A percentile compares a stretch with the other conserved stretches of the same genome.
phyloP scores from a whole-genome alignment of 2,329 filamentous ascomycete species.

The Nemania sp. region DNA sequence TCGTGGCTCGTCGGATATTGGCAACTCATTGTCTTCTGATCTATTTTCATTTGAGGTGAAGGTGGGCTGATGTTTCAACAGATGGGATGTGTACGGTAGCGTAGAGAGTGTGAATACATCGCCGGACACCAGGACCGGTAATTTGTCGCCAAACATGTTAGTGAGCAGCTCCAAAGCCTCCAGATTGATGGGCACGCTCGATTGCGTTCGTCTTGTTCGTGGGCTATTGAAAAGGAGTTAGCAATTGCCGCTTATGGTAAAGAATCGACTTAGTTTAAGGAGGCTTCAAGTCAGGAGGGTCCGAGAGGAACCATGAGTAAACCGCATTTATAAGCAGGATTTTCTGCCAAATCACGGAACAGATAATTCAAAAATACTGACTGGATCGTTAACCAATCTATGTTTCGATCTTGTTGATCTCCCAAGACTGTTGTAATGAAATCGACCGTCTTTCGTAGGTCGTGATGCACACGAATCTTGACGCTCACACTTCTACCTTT shows the following conservation, averaged over 20 bases:
- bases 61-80: conserved; percentile 34
- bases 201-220: conserved; percentile 63
- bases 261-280: no score
- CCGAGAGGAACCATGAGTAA: no score
- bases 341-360: no score
- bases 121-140: conserved; percentile 70
- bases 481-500: conserved; percentile 64
- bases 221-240: no score
- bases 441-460: conserved; percentile 62
- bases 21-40: neutral
- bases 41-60: conserved; percentile 23
- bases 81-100: conserved; percentile 49
- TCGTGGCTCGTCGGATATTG: conserved; percentile 22
- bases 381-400: conserved; percentile 74
- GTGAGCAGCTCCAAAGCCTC: conserved; percentile 62
- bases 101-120: conserved; percentile 64
- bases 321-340: no score
- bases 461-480: conserved; percentile 70
- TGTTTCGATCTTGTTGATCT: conserved; percentile 51
- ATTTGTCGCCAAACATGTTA: conserved; percentile 52
- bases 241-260: no score
- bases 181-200: conserved; percentile 62
- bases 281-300: no score
- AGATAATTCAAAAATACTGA: no score
- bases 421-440: conserved; percentile 66